phyloP scores from a whole-genome alignment of 169 alveolate species.

The Plasmodium knowlesi region DNA sequence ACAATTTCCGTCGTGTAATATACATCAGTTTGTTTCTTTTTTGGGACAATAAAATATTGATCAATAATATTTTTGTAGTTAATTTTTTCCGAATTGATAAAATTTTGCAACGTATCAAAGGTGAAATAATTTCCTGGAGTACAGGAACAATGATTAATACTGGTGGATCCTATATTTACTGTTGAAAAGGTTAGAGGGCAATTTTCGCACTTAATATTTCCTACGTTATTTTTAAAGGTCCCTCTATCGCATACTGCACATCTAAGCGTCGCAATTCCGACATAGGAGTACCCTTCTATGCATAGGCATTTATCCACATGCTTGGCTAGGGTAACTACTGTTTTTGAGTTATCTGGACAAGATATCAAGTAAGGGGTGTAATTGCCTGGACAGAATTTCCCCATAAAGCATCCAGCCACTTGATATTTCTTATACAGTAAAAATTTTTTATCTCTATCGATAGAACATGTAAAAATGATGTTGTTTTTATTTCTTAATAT shows the following conservation, averaged over 20 bases:
- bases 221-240: constrained; percentile 74
- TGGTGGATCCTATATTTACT: constrained; percentile 75
- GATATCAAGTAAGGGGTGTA: constrained; percentile 68
- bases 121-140: constrained; percentile 76
- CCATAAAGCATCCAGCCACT: constrained; percentile 25
- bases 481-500: constrained; percentile 31
- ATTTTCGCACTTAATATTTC: constrained; percentile 77
- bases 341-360: constrained; percentile 82
- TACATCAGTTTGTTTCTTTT: constrained; percentile 10
- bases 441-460: constrained; percentile 48
- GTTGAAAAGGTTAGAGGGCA: constrained; percentile 85
- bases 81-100: constrained; percentile 27
- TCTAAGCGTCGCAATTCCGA: constrained; percentile 32
- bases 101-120: constrained; percentile 41
- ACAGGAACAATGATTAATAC: constrained; percentile 79
- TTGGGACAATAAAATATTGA: constrained; percentile 54
- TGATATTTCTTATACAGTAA: constrained; percentile 52
- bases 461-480: constrained; percentile 52
- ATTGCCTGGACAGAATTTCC: constrained; percentile 81
- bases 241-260: constrained; percentile 84
- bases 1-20: constrained; percentile 32
- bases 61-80: constrained; percentile 48
- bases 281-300: constrained; percentile 77
- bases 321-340: constrained; percentile 71
- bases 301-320: constrained; percentile 80